Conservation (phyloP, 2,329 filamentous ascomycete species). For the Niveomyces coronatus region DNA sequence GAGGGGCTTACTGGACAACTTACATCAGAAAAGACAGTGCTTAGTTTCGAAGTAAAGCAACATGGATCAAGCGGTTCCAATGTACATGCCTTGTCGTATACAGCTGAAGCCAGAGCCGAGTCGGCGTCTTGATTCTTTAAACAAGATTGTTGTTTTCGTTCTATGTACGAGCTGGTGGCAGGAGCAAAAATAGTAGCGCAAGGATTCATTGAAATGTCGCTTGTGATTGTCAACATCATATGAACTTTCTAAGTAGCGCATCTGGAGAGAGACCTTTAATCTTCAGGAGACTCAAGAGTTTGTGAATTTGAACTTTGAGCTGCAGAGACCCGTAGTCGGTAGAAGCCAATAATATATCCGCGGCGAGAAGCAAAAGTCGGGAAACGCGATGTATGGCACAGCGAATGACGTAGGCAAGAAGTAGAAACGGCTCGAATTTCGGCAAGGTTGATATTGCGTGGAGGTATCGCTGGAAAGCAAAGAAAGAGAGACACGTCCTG, state of each 20-base stretch:
- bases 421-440: not conserved
- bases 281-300: no score
- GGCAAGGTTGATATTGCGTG: no score
- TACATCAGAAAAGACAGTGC: not conserved
- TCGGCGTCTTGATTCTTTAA: not conserved
- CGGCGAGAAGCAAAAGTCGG: not conserved
- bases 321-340: not conserved
- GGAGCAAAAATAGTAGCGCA: conserved; percentile 4
- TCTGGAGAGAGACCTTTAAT: not conserved
- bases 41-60: not conserved
- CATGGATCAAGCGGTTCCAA: not conserved
- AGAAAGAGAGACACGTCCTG: no score
- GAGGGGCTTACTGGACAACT: not conserved
- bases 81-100: conserved; percentile 4
- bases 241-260: not conserved
- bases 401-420: not conserved
- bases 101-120: not conserved
- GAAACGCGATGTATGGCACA: not conserved
- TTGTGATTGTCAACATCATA: not conserved
- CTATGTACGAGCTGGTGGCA: not conserved
- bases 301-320: not conserved
- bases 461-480: no score
- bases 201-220: conserved; percentile 1
- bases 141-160: not conserved
- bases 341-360: not conserved